Evolutionary conservation across 1,284 basidiomycete genomes (phyloP), one percentile per base, ranked within the genome.

Genomic region (Cutaneotrichosporon cyanovorans): DNA sequence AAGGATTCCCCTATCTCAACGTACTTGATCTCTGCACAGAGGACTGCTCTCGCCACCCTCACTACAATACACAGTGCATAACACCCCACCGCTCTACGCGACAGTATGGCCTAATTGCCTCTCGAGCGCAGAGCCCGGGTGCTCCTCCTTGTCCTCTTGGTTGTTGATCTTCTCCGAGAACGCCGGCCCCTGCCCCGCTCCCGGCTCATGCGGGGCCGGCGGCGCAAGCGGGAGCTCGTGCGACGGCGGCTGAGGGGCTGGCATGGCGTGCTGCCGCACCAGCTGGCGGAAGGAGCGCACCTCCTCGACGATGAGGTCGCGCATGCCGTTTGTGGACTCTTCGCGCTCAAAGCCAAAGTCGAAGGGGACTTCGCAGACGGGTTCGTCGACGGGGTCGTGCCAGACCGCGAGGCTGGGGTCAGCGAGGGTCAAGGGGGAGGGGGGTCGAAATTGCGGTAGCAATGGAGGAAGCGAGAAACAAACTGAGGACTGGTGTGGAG

Each of bases 271-370:
- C 40, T 65, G 62, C 31, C 70, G 53, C 16, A 71, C 68, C 12
- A 68, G 55, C 25, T 62, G 40, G 37, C 70, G 59, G 63, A 72
- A 72, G 12, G 61, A 63, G 16, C 51, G 48, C 9, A 63, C 59
- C 73, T 98, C 93, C 32, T 93, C 82, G 12, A 97, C 81, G 60
- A 99, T 99, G 61, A 98, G 73, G 56, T 80, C 80, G 73, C 93
- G 89, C 95, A 99, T 99, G 19, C 95, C 95, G 45, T 95, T 88
- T 50, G 92, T 91, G 44, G 84, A 83, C 56, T 98, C 93, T 70
- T 97, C 93, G 54, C 85, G 83, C 73, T 99, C 95, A 58, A 99
- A 98, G n/a, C 83, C 79, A 66, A 99, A 98, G 73, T 98, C 91
- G 61, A 98, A 97, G 73, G 85, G 83, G 42, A 77, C 72, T 46